These are phyloP conservation scores for Lotus japonicus DNA, from an alignment of 306 rosid genomes.

Conservation along the genomic window DNA sequence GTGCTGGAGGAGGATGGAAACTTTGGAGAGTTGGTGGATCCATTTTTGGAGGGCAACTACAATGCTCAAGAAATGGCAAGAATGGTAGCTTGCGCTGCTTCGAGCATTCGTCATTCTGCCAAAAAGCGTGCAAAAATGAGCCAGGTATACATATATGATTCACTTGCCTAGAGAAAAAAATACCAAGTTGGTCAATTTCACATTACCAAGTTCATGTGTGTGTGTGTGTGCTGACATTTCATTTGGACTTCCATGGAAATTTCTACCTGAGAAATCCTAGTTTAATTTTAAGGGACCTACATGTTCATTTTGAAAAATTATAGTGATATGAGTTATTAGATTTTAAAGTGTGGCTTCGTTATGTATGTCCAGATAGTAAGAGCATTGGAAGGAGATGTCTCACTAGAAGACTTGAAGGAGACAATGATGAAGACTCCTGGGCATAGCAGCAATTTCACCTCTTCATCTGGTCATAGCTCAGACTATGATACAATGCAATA, in stretches of 20 bases:
- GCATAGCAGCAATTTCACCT: neutral
- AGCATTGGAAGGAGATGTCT: conserved; percentile 63
- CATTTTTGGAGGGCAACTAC: conserved; percentile 45
- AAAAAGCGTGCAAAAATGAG: conserved; percentile 78
- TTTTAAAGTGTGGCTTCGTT: neutral
- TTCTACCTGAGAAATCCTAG: no score
- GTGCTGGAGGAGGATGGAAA: conserved; percentile 40
- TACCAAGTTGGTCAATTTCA: no score
- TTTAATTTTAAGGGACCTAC: no score
- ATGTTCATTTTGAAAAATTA: no score
- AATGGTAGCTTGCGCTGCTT: conserved; percentile 70
- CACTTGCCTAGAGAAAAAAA: no score
- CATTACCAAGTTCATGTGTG: no score
- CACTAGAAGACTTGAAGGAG: conserved; percentile 58
- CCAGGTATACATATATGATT: conserved; percentile 36
- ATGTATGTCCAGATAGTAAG: conserved; percentile 58
- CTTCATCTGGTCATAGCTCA: conserved; percentile 31
- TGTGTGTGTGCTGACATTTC: no score
- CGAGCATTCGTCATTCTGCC: conserved; percentile 76
- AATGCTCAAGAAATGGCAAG: conserved; percentile 56
- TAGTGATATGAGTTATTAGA: neutral
- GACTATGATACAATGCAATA: conserved; percentile 53
- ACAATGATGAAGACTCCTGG: conserved; percentile 32
- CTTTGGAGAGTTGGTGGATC: conserved; percentile 48
- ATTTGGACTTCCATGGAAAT: no score